Conservation (phyloP, 805 yeast species). For the Saturnispora sekii region DNA sequence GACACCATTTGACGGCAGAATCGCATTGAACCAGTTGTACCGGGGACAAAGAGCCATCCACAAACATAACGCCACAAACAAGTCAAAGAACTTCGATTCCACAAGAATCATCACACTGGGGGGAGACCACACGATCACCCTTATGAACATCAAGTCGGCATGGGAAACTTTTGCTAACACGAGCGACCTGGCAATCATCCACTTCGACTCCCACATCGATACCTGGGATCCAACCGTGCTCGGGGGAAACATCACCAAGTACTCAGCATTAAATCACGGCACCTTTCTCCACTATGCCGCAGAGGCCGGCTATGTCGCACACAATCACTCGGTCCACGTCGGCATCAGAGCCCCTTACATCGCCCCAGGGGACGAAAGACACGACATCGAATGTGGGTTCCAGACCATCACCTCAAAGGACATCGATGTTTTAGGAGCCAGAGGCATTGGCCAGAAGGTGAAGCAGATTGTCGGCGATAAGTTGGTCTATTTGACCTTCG, state of each 20-base stretch:
- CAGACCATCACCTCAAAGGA: constrained; percentile 37
- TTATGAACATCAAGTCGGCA: constrained; percentile 42
- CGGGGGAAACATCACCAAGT: constrained; percentile 54
- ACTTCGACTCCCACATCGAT: constrained; percentile 62
- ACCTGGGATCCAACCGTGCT: constrained; percentile 58
- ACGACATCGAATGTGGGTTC: constrained; percentile 45
- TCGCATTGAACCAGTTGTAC: constrained; percentile 47
- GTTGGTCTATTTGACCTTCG: constrained; percentile 38
- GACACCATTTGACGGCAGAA: constrained; percentile 50
- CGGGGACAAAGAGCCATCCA: constrained; percentile 43
- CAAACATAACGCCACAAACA: constrained; percentile 23
- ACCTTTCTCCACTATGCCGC: constrained; percentile 63
- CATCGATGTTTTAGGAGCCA: constrained; percentile 32
- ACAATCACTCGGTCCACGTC: constrained; percentile 44
- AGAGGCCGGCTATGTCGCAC: constrained; percentile 49
- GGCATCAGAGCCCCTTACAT: constrained; percentile 60
- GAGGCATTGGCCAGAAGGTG: constrained; percentile 29
- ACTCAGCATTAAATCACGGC: constrained; percentile 52
- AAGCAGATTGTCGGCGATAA: constrained; percentile 28
- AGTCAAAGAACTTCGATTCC: constrained; percentile 15
- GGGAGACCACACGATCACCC: constrained; percentile 51
- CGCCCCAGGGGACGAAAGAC: constrained; percentile 24
- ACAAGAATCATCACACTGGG: constrained; percentile 43
- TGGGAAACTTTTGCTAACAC: constrained; percentile 39
- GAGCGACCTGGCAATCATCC: constrained; percentile 41